These are phyloP conservation scores for Amaranthus cruentus DNA, from an alignment of 148 eudicot species.

Conservation along the genomic window DNA sequence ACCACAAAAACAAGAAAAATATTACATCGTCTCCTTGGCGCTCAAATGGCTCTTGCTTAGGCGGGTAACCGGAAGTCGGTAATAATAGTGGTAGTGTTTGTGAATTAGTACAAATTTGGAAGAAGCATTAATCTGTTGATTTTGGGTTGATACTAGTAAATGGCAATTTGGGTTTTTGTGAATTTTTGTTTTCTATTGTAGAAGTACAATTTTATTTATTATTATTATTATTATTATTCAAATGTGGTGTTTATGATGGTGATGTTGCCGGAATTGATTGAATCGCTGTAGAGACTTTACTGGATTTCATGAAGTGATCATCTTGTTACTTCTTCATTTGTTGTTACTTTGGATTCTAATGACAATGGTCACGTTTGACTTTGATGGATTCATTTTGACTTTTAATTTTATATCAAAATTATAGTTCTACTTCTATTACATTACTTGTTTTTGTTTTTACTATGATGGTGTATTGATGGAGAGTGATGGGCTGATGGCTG, in stretches of 20 bases:
- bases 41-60: too few species aligned
- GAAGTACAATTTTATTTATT: not conserved
- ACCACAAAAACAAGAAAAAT: not conserved
- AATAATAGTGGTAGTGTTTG: not conserved
- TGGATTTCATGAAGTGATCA: not conserved
- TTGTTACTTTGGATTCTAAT: too few species aligned
- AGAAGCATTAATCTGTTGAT: not conserved
- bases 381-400: not conserved
- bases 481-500: not conserved
- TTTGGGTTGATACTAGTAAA: not conserved
- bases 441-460: not conserved
- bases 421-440: too few species aligned
- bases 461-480: not conserved
- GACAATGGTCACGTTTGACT: too few species aligned
- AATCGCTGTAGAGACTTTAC: not conserved
- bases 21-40: too few species aligned
- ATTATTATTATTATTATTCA: not conserved
- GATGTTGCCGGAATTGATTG: constrained; percentile 1
- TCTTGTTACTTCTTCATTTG: not conserved
- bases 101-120: not conserved
- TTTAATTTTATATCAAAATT: not conserved
- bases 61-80: too few species aligned
- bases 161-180: not conserved
- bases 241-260: not conserved
- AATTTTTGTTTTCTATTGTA: not conserved